phyloP scores from a whole-genome alignment of 2,329 filamentous ascomycete species.

The Aspergillus aculeatus region DNA sequence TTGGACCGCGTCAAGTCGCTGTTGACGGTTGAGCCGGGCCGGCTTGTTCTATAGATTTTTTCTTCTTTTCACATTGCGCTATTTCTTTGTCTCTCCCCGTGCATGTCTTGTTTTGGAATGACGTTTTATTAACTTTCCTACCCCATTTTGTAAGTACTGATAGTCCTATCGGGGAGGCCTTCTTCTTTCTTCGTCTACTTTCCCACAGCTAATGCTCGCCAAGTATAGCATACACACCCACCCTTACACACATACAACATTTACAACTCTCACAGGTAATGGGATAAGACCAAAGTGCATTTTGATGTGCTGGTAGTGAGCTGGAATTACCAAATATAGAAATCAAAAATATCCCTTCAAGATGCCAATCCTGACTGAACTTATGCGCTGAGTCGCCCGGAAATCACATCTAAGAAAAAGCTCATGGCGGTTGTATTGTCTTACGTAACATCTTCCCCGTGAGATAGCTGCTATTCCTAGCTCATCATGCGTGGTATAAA shows the following conservation, averaged over 20 bases:
- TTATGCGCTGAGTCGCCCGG: neutral
- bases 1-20: slow-evolving; percentile 81
- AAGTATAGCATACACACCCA: neutral
- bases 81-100: neutral
- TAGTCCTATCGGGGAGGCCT: neutral
- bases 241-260: neutral
- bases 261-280: neutral
- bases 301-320: neutral
- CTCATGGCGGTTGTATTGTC: neutral
- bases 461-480: neutral
- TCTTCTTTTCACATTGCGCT: neutral
- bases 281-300: neutral
- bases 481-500: neutral
- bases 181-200: neutral
- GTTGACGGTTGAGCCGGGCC: slow-evolving; percentile 75
- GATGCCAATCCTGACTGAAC: neutral
- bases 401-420: neutral
- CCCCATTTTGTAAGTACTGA: neutral
- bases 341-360: neutral
- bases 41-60: slow-evolving; percentile 58
- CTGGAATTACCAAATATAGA: neutral
- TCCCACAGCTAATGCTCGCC: neutral
- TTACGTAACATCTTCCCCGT: neutral
- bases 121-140: neutral
- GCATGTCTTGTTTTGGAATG: neutral